phyloP scores from a whole-genome alignment of 768 basidiomycete species.

The Boletus sensibilis region DNA sequence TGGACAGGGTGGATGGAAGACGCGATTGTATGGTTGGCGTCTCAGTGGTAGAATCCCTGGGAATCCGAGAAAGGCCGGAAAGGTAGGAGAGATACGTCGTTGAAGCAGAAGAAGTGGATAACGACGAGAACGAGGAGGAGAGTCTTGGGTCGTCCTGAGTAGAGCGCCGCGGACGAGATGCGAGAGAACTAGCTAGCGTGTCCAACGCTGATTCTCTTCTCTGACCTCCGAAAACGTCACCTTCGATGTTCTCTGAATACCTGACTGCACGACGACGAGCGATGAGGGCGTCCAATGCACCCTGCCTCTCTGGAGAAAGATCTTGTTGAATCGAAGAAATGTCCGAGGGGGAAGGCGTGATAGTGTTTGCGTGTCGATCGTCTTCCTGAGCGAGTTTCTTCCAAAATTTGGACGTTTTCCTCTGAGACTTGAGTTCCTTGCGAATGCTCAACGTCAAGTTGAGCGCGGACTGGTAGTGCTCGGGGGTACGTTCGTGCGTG shows the following conservation, averaged over 20 bases:
- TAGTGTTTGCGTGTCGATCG: slow-evolving; percentile 11
- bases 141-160: slow-evolving; percentile 10
- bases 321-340: slow-evolving; percentile 29
- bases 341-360: slow-evolving; percentile 34
- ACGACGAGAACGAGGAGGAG: slow-evolving; percentile 20
- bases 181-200: slow-evolving; percentile 20
- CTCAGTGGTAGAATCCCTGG: slow-evolving; percentile 9
- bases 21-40: slow-evolving; percentile 19
- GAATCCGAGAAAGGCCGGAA: slow-evolving; percentile 10
- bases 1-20: slow-evolving; percentile 14
- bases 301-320: slow-evolving; percentile 26
- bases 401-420: slow-evolving; percentile 47
- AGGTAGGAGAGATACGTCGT: slow-evolving; percentile 16
- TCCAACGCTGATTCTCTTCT: slow-evolving; percentile 17
- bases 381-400: slow-evolving; percentile 42
- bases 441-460: slow-evolving; percentile 45
- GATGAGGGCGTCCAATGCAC: slow-evolving; percentile 41
- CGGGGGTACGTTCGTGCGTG: slow-evolving; percentile 36
- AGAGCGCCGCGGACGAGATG: slow-evolving; percentile 25
- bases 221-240: slow-evolving; percentile 27
- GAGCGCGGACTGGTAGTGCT: slow-evolving; percentile 47
- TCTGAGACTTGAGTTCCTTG: slow-evolving; percentile 43
- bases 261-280: slow-evolving; percentile 23
- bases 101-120: slow-evolving; percentile 23
- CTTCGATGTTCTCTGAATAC: slow-evolving; percentile 9